Conservation (phyloP, 305 asterid genomes). For the Solanum chacoense region DNA sequence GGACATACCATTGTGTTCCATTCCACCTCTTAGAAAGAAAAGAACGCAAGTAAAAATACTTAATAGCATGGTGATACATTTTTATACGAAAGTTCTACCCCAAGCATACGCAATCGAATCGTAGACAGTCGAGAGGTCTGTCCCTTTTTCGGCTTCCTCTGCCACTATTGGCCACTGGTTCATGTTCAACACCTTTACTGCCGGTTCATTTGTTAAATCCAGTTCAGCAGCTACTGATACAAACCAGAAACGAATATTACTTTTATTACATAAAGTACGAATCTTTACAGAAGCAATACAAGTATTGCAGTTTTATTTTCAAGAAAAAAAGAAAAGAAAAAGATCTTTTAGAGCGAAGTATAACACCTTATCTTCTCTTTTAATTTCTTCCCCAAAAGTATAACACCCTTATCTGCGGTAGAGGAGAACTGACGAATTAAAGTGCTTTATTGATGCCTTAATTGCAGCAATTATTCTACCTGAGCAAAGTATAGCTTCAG, state of each 20-base stretch:
- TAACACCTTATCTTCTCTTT: not conserved
- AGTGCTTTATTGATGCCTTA: not conserved
- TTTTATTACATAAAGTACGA: not conserved
- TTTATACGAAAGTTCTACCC: not conserved
- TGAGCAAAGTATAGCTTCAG: slow-evolving; percentile 82
- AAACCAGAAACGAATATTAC: not conserved
- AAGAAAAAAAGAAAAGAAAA: not conserved
- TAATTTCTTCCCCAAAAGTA: not conserved
- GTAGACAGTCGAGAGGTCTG: not conserved
- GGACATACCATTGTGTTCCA: not conserved
- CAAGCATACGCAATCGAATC: not conserved
- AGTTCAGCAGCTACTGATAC: not conserved
- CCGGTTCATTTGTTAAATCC: not conserved
- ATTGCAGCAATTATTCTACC: slow-evolving; percentile 68
- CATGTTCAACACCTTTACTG: not conserved
- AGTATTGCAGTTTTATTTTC: not conserved
- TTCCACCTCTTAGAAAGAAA: not conserved
- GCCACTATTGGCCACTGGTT: not conserved
- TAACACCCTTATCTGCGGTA: not conserved
- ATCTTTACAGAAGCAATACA: not conserved
- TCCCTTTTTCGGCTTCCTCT: not conserved
- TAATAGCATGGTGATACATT: not conserved
- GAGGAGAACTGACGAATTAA: not conserved
- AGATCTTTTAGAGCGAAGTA: not conserved
- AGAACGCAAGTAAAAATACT: not conserved